A percentile compares a stretch with the other conserved stretches of the same genome.
Conservation (phyloP, 1,284 basidiomycete species). For the Dichomitus squalens region DNA sequence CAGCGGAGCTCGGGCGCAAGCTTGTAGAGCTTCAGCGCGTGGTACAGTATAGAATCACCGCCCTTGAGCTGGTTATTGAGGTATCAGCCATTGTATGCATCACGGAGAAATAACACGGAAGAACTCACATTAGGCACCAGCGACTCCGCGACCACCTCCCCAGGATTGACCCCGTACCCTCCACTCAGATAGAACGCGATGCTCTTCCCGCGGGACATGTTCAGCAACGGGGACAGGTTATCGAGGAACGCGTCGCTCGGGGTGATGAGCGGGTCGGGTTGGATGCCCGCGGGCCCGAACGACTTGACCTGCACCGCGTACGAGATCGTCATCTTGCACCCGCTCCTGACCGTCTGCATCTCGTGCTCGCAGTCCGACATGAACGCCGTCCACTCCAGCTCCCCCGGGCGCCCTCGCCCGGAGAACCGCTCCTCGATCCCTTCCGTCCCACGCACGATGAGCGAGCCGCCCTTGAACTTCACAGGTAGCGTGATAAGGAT, state of each 20-base stretch:
- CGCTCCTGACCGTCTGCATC: constrained; percentile 69
- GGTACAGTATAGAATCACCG: constrained; percentile 72
- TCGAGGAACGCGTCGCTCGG: constrained; percentile 77
- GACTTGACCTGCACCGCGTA: constrained; percentile 71
- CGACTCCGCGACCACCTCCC: constrained; percentile 67
- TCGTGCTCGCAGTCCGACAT: constrained; percentile 73
- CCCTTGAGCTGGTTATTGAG: constrained; percentile 67
- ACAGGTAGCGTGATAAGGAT: constrained; percentile 73
- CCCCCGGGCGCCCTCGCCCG: constrained; percentile 58
- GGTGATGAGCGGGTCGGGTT: constrained; percentile 61
- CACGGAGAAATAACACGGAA: not conserved
- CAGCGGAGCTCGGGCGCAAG: constrained; percentile 74
- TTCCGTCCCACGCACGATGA: constrained; percentile 58
- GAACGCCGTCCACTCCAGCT: constrained; percentile 78
- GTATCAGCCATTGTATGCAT: not conserved
- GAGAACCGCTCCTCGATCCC: constrained; percentile 65
- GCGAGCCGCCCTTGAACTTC: constrained; percentile 66
- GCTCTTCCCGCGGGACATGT: constrained; percentile 65
- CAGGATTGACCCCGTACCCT: constrained; percentile 75
- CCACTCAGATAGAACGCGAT: constrained; percentile 72
- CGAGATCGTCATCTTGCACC: constrained; percentile 67
- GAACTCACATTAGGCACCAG: constrained; percentile 66
- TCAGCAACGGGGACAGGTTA: constrained; percentile 66
- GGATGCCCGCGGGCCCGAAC: constrained; percentile 57
- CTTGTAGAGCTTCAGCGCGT: constrained; percentile 75